Evolutionary conservation across 169 alveolate species (phyloP).

Genomic region (Perkinsus olseni): DNA sequence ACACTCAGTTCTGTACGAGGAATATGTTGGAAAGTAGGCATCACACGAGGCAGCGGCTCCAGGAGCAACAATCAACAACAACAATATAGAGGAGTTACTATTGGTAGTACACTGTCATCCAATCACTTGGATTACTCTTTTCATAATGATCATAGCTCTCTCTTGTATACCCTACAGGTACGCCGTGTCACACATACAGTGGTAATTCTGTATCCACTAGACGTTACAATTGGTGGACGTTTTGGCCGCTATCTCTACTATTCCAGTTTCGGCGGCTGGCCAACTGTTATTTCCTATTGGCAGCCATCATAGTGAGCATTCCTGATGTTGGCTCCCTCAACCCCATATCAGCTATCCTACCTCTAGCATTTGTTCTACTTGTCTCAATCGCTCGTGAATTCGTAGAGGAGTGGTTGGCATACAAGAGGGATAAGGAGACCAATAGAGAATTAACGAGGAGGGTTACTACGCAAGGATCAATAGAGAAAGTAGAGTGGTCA

Average conservation of each 20-base stretch:
- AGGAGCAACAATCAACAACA: not conserved
- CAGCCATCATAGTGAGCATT: not conserved
- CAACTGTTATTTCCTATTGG: not conserved
- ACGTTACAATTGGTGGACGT: not conserved
- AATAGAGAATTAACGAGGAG: conserved; percentile 56
- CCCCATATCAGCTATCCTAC: conserved; percentile 37
- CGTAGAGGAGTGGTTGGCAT: conserved; percentile 74
- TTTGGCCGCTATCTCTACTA: not conserved
- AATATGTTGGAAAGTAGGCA: too few relatives aligned
- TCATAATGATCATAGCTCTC: too few relatives aligned
- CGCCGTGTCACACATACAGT: not conserved
- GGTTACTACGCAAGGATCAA: conserved; percentile 48
- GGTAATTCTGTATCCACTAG: not conserved
- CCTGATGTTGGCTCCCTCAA: not conserved
- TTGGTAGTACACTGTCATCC: not conserved
- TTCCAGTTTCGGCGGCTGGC: not conserved
- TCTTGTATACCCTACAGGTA: too few relatives aligned
- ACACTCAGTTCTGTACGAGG: too few relatives aligned
- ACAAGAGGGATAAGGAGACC: conserved; percentile 68
- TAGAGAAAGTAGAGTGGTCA: conserved; percentile 53
- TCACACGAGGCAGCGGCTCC: not conserved
- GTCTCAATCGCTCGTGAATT: conserved; percentile 79
- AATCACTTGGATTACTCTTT: too few relatives aligned
- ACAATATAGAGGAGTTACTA: not conserved
- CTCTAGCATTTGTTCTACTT: conserved; percentile 67